Evolutionary conservation across 306 rosid genomes (phyloP).

Genomic region (Cucumis melo): DNA sequence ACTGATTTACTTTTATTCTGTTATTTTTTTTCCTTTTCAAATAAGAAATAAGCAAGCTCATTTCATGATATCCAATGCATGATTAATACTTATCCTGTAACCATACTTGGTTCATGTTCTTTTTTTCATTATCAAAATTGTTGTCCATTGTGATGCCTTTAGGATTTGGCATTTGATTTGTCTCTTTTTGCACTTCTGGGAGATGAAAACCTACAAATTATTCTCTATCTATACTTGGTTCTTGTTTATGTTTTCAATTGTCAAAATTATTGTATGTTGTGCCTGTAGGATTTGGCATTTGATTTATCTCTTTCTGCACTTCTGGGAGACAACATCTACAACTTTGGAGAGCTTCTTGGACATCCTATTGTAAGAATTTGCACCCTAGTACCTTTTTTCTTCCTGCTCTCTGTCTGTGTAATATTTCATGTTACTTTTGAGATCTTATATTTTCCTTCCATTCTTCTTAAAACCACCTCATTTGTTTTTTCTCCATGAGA

Average conservation of each 20-base stretch:
- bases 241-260: neutral
- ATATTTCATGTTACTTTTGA: neutral
- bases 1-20: neutral
- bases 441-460: neutral
- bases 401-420: neutral
- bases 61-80: neutral
- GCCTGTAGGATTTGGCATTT: constrained; percentile 78
- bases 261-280: neutral
- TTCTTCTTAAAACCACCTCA: neutral
- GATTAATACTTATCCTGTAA: neutral
- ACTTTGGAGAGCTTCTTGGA: constrained; percentile 96
- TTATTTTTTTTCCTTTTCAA: neutral
- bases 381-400: neutral
- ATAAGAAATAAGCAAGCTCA: neutral
- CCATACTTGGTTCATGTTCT: neutral
- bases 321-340: constrained; percentile 93
- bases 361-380: constrained; percentile 80
- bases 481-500: neutral
- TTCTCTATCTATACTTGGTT: too few species aligned
- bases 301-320: constrained; percentile 96
- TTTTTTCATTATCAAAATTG: constrained; percentile 1
- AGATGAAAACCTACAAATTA: constrained; percentile 88
- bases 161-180: constrained; percentile 97
- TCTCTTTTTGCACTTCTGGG: constrained; percentile 95
- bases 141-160: constrained; percentile 4